Evolutionary conservation across 2,329 filamentous ascomycete species (phyloP), one percentile per base, ranked within the genome.

Genomic region (Daldinia eschscholtzii): DNA sequence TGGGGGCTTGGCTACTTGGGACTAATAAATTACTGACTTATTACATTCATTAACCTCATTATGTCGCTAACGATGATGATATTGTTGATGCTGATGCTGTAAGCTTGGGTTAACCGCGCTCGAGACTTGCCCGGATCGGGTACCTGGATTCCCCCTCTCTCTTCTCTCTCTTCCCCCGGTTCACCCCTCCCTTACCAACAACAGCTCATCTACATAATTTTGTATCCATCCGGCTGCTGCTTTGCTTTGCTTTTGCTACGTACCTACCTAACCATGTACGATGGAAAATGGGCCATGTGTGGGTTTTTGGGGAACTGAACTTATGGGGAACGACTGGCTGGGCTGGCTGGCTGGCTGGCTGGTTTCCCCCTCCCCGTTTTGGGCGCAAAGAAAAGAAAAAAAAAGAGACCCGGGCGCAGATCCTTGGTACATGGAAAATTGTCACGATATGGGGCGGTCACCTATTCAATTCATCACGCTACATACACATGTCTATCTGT

Each of bases 311-410:
- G 60, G 57, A 23, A 23, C 20, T 23, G 20, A 23, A 33, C 30
- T 33, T 33, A 33, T 33, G 30, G 30, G 30, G 33, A 67, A 67
- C 44, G 52, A 53, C 18, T 23, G 20, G 20, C 20, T 23, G 20
- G 52, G 53, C 18, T 23, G 20, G 20, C 20, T 23, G 20, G 20
- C 20, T 23, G 20, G 20, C 20, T 23, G 20, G 20, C 20, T 23
- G 20, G 20, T 10, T 52, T 20, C n/a, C 9, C 13, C 12, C 58
- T 48, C 65, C 64, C 64, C 62, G 58, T 46, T 64, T 72, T 70
- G 65, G 68, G 68, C 70, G 65, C 67, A 65, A 65, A 69, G 52
- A 57, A 6, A 61, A 56, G 64, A 65, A 68, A 57, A 6, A 61
- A 56, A 66, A 65, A 68, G 53, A 57, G 12, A 61, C 57, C 60